Conservation (phyloP, 2,329 filamentous ascomycete genomes). For the Claviceps arundinis region DNA sequence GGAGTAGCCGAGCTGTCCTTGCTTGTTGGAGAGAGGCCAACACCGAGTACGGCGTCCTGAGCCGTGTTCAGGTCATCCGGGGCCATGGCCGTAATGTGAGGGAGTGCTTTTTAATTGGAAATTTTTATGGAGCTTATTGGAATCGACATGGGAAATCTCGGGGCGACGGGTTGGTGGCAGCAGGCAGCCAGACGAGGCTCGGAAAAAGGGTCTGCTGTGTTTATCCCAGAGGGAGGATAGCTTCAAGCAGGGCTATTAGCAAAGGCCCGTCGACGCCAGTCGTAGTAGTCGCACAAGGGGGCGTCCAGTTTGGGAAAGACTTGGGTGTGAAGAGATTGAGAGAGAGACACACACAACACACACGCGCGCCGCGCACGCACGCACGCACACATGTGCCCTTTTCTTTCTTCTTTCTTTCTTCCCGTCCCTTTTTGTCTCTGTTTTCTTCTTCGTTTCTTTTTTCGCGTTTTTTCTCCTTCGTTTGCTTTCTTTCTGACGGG, state of each 20-base stretch:
- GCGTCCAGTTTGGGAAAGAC: conserved; percentile 2
- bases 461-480: not conserved
- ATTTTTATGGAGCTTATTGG: conserved; percentile 23
- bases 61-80: conserved; percentile 18
- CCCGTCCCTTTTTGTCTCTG: not conserved
- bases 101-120: conserved; percentile 19
- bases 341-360: not conserved
- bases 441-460: not conserved
- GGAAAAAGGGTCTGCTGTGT: not conserved
- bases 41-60: conserved; percentile 17
- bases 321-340: conserved; percentile 1
- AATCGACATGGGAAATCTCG: conserved; percentile 15
- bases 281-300: conserved; percentile 5
- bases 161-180: conserved; percentile 4
- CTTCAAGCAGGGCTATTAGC: not conserved
- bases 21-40: conserved; percentile 12
- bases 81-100: conserved; percentile 9
- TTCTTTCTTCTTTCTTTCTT: not conserved
- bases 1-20: conserved; percentile 11
- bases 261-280: not conserved
- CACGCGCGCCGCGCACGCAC: not conserved
- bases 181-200: conserved; percentile 2
- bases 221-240: conserved; percentile 1
- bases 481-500: conserved; percentile 1
- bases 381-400: not conserved